Evolutionary conservation across 2,329 filamentous ascomycete species (phyloP).

Genomic region (Bipolaris gigantea): DNA sequence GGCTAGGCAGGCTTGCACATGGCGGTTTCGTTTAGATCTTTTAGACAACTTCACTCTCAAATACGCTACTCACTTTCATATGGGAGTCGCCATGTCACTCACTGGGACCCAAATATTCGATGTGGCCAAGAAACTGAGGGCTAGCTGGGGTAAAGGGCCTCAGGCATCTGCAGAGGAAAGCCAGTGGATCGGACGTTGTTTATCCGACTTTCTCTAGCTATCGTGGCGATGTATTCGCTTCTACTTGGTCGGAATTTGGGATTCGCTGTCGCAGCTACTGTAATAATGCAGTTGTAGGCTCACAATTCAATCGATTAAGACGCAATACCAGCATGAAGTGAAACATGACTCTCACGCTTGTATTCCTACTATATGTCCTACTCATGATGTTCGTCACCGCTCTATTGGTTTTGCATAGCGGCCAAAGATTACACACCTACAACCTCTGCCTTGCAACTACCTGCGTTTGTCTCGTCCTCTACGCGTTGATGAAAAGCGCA

Average conservation of each 20-base stretch:
- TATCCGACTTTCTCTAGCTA: neutral
- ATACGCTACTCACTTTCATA: neutral
- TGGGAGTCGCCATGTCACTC: neutral
- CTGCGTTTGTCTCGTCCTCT: slow-evolving; percentile 45
- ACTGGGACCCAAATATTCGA: neutral
- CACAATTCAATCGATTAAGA: neutral
- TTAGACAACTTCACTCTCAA: neutral
- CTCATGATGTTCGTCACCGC: slow-evolving; percentile 22
- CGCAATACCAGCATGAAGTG: slow-evolving; percentile 5
- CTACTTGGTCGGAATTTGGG: neutral
- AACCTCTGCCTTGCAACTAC: slow-evolving; percentile 37
- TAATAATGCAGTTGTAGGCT: neutral
- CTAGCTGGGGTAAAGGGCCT: neutral
- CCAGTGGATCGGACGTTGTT: neutral
- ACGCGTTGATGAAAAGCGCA: slow-evolving; percentile 36
- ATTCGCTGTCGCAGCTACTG: neutral
- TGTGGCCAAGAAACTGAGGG: neutral
- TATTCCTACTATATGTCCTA: slow-evolving; percentile 21
- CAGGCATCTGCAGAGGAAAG: neutral
- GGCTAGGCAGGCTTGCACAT: neutral
- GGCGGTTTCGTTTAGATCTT: neutral
- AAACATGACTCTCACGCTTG: slow-evolving; percentile 21
- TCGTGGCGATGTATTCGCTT: neutral
- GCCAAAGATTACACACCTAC: slow-evolving; percentile 30
- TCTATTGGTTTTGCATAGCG: slow-evolving; percentile 31